Base-by-base conservation (phyloP, 495 filamentous ascomycete genomes). In the Cercophora scortea region DNA sequence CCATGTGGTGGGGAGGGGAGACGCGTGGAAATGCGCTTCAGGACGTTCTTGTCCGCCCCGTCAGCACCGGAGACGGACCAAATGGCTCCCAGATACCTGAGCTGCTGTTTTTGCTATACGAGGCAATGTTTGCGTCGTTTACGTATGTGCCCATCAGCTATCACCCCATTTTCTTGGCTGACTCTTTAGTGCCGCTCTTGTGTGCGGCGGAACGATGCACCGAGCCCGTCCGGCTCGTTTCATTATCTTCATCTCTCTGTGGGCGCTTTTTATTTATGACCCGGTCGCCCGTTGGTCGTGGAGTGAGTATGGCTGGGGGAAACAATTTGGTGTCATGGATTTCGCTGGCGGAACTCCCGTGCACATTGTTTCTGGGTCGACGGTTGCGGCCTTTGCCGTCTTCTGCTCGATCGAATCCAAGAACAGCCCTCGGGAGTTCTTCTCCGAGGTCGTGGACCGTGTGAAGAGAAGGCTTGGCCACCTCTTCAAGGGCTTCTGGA, bases 231-330 rank as follows among this genome's bases (percentile, higher is more conserved):
- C 55, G 5, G 35, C 40, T 8, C 55, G 55, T 1, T 58, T 58
- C 47, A 52, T 92, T 54, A 75, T 94, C 64, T 94, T 91, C 76
- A 88, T 89, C 71, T 89, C 91, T 64, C 66, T 91, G 59, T 94
- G 89, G 89, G 74, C 83, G 4, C 90, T 88, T 16, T 67, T 94
- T 55, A 84, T 92, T 58, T 92, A 92, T 69, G 83, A 87, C 57
- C 84, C 87, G 3, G 81, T 92, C 60, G 88, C 88, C 33, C 90
- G 87, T 75, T 94, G 88, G 89, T 91, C 88, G 32, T 94, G 89
- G 89, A 91, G 91, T 64, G 56, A 81, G 0, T 73, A 74, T 17
- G 89, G 89, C 16, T 95, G 89, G 88, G 78, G 83, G 13, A 84
- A 71, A 68, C 65, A 76, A 15, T 73, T 88, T 53, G 87, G 87